phyloP scores from a whole-genome alignment of 306 rosid species.

The Lagenaria siceraria region DNA sequence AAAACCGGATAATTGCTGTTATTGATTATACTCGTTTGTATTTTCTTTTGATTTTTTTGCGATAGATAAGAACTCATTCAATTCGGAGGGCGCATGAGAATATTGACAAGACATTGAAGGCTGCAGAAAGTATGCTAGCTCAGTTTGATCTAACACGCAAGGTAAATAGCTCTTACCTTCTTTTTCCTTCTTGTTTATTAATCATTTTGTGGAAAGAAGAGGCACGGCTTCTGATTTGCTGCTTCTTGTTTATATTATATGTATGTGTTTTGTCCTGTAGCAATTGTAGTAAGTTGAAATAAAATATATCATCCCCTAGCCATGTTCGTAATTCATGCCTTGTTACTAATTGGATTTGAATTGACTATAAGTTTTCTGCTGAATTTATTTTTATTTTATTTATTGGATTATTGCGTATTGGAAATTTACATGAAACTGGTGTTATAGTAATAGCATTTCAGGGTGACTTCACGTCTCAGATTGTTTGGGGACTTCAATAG shows the following conservation, averaged over 20 bases:
- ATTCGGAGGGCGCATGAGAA: conserved; percentile 86
- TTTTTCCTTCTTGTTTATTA: conserved; percentile 2
- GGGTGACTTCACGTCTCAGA: not conserved
- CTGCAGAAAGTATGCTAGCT: conserved; percentile 56
- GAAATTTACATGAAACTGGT: not conserved
- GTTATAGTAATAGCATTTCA: not conserved
- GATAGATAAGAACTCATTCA: conserved; percentile 77
- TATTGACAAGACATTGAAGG: conserved; percentile 67
- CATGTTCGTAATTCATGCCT: not conserved
- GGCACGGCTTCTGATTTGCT: not conserved
- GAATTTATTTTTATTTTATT: not conserved
- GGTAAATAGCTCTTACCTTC: conserved; percentile 26
- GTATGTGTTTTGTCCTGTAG: not conserved
- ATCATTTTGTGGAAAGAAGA: not conserved
- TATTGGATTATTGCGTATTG: not conserved
- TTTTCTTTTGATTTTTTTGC: not conserved
- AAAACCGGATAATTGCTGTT: not conserved
- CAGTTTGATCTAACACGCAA: conserved; percentile 76
- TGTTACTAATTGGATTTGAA: not conserved
- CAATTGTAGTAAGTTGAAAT: not conserved
- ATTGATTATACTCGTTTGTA: not conserved
- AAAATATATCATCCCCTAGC: not conserved
- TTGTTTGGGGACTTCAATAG: not conserved
- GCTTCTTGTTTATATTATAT: not conserved
- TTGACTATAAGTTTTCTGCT: not conserved